A percentile compares a stretch with the other conserved stretches of the same genome.
Evolutionary conservation across 1,139 yeast species (phyloP).

Genomic region (Suhomyces chickasaworum): DNA sequence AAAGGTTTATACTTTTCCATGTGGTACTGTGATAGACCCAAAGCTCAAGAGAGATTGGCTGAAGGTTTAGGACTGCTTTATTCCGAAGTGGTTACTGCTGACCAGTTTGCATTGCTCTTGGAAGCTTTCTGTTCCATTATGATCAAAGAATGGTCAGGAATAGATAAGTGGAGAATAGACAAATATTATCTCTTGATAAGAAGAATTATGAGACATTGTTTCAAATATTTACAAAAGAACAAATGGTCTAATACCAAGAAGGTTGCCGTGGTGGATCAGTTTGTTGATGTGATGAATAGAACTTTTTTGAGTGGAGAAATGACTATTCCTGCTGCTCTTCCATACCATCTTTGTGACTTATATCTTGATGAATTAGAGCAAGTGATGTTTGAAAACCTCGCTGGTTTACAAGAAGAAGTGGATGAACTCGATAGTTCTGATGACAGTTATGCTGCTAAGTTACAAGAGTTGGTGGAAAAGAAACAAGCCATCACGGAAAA

Average conservation of each 20-base stretch:
- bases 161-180: conserved; percentile 87
- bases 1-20: conserved; percentile 87
- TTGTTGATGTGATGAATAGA: conserved; percentile 42
- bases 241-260: conserved; percentile 51
- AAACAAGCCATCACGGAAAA: conserved; percentile 37
- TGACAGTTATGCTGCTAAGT: conserved; percentile 30
- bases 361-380: conserved; percentile 81
- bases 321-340: conserved; percentile 71
- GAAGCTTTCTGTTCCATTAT: conserved; percentile 84
- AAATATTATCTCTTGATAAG: conserved; percentile 82
- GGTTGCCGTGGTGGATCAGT: conserved; percentile 46
- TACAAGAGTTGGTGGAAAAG: conserved; percentile 26
- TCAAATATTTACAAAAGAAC: conserved; percentile 55
- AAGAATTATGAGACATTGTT: conserved; percentile 67
- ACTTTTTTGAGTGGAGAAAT: conserved; percentile 54
- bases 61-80: conserved; percentile 67
- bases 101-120: conserved; percentile 52
- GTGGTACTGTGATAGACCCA: conserved; percentile 96
- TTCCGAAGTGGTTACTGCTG: conserved; percentile 45
- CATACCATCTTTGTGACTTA: conserved; percentile 84
- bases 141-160: conserved; percentile 76
- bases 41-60: conserved; percentile 87
- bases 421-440: conserved; percentile 34
- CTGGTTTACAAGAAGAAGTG: conserved; percentile 44
- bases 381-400: conserved; percentile 52